Evolutionary conservation across 306 rosid species (phyloP).

Genomic region (Sphenostylis stenocarpa): DNA sequence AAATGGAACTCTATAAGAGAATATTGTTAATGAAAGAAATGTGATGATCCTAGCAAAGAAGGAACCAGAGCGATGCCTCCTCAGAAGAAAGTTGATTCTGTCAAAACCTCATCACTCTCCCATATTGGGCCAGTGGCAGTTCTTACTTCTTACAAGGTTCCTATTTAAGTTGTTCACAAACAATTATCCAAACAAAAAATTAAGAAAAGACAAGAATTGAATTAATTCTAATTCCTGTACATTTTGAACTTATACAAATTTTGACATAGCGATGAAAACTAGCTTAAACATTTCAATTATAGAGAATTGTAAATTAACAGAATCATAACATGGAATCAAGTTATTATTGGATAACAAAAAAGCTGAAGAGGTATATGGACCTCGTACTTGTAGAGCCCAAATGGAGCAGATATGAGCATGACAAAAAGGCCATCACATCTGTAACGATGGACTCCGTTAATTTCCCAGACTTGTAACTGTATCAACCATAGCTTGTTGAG

Average conservation of each 20-base stretch:
- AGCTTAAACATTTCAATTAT: neutral
- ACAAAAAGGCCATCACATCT: conserved; percentile 34
- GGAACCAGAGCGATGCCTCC: neutral
- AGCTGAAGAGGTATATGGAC: neutral
- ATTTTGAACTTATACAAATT: neutral
- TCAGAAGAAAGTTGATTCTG: neutral
- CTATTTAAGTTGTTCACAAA: neutral
- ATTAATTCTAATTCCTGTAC: neutral
- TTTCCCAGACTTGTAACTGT: conserved; percentile 49
- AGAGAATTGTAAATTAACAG: neutral
- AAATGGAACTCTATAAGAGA: neutral
- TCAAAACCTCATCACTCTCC: neutral
- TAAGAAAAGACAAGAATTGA: neutral
- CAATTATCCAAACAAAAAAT: neutral
- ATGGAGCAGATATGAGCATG: conserved; percentile 50
- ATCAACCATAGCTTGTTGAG: conserved; percentile 29
- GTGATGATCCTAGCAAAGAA: neutral
- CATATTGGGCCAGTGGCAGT: neutral
- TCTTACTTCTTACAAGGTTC: neutral
- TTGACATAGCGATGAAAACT: neutral
- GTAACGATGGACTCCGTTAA: conserved; percentile 43
- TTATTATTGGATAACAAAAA: neutral
- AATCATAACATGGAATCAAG: neutral
- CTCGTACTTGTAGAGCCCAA: conserved; percentile 26
- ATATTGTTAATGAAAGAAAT: neutral